Percentiles rank a stretch among this genome's conserved stretches.
phyloP scores from a whole-genome alignment of 1,139 yeast genomes.

The Hemisphaericaspora lyxosophila region DNA sequence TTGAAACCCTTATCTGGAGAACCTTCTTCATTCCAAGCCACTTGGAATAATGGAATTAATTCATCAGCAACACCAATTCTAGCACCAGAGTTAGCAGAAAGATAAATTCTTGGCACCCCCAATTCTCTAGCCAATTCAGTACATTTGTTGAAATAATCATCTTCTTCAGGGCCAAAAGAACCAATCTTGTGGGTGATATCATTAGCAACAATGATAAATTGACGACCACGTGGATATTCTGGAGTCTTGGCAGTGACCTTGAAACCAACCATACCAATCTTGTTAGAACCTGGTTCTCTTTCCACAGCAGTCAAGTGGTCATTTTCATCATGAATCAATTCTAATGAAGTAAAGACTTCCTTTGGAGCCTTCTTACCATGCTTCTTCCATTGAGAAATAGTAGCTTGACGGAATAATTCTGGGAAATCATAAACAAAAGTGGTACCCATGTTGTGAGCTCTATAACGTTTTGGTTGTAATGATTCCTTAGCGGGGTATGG shows the following conservation, averaged over 20 bases:
- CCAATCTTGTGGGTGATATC: slow-evolving; percentile 98
- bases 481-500: slow-evolving; percentile 98
- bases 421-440: slow-evolving; percentile 99
- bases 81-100: slow-evolving; percentile 98
- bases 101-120: slow-evolving; percentile 92
- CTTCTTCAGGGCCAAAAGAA: slow-evolving; percentile 98
- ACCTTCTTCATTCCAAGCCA: slow-evolving; percentile 83
- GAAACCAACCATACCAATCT: slow-evolving; percentile 98
- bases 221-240: slow-evolving; percentile 95
- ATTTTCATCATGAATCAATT: slow-evolving; percentile 78
- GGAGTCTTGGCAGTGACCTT: slow-evolving; percentile 89
- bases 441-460: slow-evolving; percentile 97
- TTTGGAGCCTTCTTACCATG: slow-evolving; percentile 67
- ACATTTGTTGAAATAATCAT: slow-evolving; percentile 83
- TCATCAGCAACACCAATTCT: slow-evolving; percentile 98
- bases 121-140: slow-evolving; percentile 86
- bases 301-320: slow-evolving; percentile 82
- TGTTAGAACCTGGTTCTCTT: slow-evolving; percentile 95
- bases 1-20: slow-evolving; percentile 84
- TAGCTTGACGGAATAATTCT: slow-evolving; percentile 93
- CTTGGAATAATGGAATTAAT: slow-evolving; percentile 81
- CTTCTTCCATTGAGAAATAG: slow-evolving; percentile 80
- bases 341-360: slow-evolving; percentile 74
- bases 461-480: slow-evolving; percentile 96
- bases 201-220: slow-evolving; percentile 87